Conservation (phyloP, 345 rosid genomes). For the Citrus hindsii region DNA sequence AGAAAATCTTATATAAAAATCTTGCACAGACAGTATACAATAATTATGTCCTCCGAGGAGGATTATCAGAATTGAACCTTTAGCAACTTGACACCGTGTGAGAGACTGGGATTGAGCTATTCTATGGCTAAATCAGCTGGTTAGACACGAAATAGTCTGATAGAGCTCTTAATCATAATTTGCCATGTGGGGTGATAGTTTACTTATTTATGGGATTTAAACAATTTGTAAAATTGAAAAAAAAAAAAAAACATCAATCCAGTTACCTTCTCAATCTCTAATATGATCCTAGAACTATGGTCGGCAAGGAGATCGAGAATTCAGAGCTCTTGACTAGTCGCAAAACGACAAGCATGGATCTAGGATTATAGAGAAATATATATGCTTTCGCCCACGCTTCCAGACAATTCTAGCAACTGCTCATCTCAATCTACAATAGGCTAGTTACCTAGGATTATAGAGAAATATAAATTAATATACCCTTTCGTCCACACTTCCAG, state of each 20-base stretch:
- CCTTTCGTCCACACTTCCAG: too few species aligned
- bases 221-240: neutral
- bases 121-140: neutral
- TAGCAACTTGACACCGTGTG: neutral
- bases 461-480: too few species aligned
- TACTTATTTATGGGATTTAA: neutral
- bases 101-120: neutral
- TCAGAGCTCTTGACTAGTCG: too few species aligned
- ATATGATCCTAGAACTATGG: too few species aligned
- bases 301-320: too few species aligned
- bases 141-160: neutral
- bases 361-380: too few species aligned
- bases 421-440: neutral
- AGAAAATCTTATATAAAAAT: neutral
- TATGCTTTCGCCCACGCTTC: too few species aligned
- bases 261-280: neutral
- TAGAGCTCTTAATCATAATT: neutral
- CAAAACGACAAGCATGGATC: too few species aligned
- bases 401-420: too few species aligned
- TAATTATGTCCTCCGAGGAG: neutral
- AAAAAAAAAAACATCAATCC: neutral
- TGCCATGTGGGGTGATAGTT: conserved; percentile 1
- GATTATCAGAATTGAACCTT: neutral
- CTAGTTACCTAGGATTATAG: neutral
- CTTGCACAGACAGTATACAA: neutral